A percentile compares a stretch with the other conserved stretches of the same genome.
These are phyloP conservation scores for Bretschneidera sinensis DNA, from an alignment of 345 rosid genomes.

Conservation along the genomic window DNA sequence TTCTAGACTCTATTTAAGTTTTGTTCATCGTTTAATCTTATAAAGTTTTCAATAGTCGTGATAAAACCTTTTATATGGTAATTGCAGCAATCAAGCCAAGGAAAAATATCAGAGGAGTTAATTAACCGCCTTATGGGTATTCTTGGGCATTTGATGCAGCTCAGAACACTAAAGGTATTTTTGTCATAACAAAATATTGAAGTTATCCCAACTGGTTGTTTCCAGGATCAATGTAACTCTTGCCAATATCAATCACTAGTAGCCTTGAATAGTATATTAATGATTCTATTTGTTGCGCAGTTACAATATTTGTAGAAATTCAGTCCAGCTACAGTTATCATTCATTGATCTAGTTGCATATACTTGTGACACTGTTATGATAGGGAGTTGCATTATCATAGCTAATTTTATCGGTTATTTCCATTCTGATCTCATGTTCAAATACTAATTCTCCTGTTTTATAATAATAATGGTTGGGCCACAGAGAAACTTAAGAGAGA, in stretches of 20 bases:
- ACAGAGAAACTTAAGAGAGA: constrained; percentile 38
- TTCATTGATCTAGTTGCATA: not conserved
- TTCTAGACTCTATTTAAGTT: not conserved
- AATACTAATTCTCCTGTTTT: not conserved
- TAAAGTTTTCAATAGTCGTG: constrained; percentile 1
- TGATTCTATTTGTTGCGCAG: not conserved
- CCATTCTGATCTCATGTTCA: constrained; percentile 9
- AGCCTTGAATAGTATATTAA: not conserved
- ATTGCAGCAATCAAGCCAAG: constrained; percentile 35
- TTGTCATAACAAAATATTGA: not conserved
- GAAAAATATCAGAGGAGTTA: constrained; percentile 39
- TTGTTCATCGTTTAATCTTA: not conserved
- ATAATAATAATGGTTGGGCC: constrained; percentile 8
- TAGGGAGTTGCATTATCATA: constrained; percentile 5
- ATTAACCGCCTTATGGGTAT: constrained; percentile 33
- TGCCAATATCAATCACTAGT: not conserved
- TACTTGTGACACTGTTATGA: not conserved
- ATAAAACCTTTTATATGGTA: constrained; percentile 1
- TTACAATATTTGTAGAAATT: constrained; percentile 2
- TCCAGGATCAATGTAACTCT: not conserved
- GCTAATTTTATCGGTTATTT: not conserved
- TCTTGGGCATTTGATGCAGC: constrained; percentile 36
- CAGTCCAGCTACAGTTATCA: not conserved
- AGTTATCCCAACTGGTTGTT: not conserved
- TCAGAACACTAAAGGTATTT: constrained; percentile 41